Evolutionary conservation across 2,329 filamentous ascomycete genomes (phyloP).

Genomic region (Dryadomyces quercus-mongolicae): DNA sequence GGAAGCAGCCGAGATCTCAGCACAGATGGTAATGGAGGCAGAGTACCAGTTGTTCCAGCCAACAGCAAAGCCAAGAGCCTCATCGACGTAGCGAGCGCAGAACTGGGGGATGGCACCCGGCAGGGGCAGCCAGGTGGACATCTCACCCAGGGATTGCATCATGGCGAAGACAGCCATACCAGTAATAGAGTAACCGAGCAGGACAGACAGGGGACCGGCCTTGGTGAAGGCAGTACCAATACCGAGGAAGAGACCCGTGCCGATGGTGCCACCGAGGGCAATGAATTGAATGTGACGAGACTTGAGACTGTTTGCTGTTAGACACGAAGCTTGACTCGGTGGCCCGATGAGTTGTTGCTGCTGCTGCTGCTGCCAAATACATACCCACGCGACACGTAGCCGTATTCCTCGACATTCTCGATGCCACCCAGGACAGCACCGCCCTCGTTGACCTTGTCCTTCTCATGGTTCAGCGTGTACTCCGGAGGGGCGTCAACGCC

Average conservation of each 20-base stretch:
- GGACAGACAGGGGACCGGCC: slow-evolving; percentile 29
- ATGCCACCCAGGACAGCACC: slow-evolving; percentile 6
- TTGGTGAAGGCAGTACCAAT: slow-evolving; percentile 28
- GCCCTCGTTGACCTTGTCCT: slow-evolving; percentile 5
- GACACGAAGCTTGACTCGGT: no score
- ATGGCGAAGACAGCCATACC: slow-evolving; percentile 31
- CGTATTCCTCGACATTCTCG: slow-evolving; percentile 9
- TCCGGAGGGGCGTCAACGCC: slow-evolving; percentile 7
- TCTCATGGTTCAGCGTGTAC: slow-evolving; percentile 4
- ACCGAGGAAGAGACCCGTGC: slow-evolving; percentile 36
- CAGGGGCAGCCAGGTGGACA: slow-evolving; percentile 50
- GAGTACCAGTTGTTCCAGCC: slow-evolving; percentile 41
- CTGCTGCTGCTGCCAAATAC: background rate
- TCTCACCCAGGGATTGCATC: slow-evolving; percentile 36
- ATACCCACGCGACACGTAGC: slow-evolving; percentile 11
- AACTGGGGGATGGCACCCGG: slow-evolving; percentile 40
- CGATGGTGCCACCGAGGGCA: slow-evolving; percentile 35
- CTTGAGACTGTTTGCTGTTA: slow-evolving; percentile 18
- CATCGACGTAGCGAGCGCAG: slow-evolving; percentile 34
- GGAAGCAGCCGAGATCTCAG: slow-evolving; percentile 31
- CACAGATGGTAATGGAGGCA: slow-evolving; percentile 32
- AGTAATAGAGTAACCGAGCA: slow-evolving; percentile 30
- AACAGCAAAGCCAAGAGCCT: slow-evolving; percentile 33
- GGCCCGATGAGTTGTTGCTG: no score
- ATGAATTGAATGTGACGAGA: slow-evolving; percentile 35